Conservation (phyloP, 306 rosid genomes). For the Malus sylvestris region DNA sequence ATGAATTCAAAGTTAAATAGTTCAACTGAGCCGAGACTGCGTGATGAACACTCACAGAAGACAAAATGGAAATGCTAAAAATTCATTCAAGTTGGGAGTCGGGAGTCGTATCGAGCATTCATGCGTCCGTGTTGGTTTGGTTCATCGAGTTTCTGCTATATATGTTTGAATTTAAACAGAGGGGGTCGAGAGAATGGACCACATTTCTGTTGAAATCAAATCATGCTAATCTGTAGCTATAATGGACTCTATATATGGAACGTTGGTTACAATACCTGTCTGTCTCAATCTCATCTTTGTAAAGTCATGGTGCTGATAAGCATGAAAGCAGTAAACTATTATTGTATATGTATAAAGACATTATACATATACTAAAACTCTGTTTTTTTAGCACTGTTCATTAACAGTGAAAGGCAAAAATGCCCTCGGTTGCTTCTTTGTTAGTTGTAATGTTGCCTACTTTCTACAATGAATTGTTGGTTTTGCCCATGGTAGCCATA, state of each 20-base stretch:
- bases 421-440: too few species aligned
- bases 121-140: background rate
- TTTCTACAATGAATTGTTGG: too few species aligned
- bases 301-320: constrained; percentile 14
- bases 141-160: background rate
- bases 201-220: background rate
- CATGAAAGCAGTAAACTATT: background rate
- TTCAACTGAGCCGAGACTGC: too few species aligned
- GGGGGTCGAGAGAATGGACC: constrained; percentile 12
- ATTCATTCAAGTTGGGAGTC: background rate
- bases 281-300: background rate
- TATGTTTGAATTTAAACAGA: background rate
- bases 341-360: background rate
- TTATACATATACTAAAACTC: too few species aligned
- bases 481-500: too few species aligned
- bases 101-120: background rate
- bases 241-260: background rate
- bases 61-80: background rate
- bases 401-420: too few species aligned
- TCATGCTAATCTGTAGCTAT: constrained; percentile 18
- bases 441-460: too few species aligned
- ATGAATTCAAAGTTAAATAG: too few species aligned
- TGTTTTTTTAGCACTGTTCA: too few species aligned
- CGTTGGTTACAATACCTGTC: background rate
- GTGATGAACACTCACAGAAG: background rate